A percentile compares a stretch with the other conserved stretches of the same genome.
These are phyloP conservation scores for Microcyclosporella mali DNA, from an alignment of 2,329 filamentous ascomycete species.

Conservation along the genomic window DNA sequence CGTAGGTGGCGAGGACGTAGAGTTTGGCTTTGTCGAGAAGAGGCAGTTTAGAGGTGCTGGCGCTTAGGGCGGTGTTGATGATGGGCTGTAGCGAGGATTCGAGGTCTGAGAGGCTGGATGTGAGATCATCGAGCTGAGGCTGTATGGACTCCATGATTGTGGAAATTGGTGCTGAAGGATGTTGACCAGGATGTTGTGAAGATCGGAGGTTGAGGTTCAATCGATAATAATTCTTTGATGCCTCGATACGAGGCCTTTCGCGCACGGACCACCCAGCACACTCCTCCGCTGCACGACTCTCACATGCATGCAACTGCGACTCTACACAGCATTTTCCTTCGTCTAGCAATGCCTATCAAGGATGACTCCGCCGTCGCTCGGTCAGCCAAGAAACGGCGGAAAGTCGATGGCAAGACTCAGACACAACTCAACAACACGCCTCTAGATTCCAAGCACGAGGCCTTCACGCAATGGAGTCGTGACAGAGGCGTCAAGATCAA, in stretches of 20 bases:
- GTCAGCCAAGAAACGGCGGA: conserved; percentile 1
- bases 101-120: conserved; percentile 66
- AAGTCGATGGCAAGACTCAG: neutral
- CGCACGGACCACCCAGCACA: neutral
- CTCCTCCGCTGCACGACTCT: neutral
- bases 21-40: conserved; percentile 94
- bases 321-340: too few species aligned
- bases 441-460: conserved; percentile 36
- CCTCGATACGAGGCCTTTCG: conserved; percentile 8
- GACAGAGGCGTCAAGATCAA: conserved; percentile 60
- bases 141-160: conserved; percentile 52
- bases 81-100: conserved; percentile 70
- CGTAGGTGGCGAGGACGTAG: conserved; percentile 79
- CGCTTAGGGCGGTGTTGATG: conserved; percentile 56
- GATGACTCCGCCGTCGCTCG: too few species aligned
- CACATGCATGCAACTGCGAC: neutral
- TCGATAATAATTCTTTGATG: conserved; percentile 4
- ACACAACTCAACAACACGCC: neutral
- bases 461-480: conserved; percentile 63
- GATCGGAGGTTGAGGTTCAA: neutral
- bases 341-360: too few species aligned
- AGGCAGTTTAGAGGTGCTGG: conserved; percentile 70
- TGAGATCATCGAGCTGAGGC: conserved; percentile 65
- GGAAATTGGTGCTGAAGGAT: conserved; percentile 3
- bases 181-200: conserved; percentile 1